Evolutionary conservation across 2,329 filamentous ascomycete species (phyloP), one percentile per base, ranked within the genome.

Genomic region (Aspergillus flavus): DNA sequence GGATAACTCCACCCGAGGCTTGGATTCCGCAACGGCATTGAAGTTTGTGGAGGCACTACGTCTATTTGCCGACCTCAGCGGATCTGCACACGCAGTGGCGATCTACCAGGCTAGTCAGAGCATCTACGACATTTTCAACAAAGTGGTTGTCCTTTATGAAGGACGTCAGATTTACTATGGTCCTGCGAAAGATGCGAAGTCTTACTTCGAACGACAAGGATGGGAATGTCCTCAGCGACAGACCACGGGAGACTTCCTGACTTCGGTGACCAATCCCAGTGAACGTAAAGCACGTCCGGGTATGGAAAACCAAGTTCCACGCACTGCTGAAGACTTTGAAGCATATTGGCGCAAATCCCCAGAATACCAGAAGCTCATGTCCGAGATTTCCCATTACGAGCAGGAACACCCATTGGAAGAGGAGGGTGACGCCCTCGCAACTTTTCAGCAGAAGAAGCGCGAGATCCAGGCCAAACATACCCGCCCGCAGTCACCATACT

Each of bases 161-260:
- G 91, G 91, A 0, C 84, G 87, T 0, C 85, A 92, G 71, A 92
- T 94, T 69, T 94, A 87, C 79, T 93, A 88, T 66, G 91, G 91
- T 0, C 83, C 85, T 0, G 84, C 86, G 0, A 70, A 70, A 2
- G 74, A 80, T 1, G 91, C 90, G 0, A 87, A 85, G 65, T 72
- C 71, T 0, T 93, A 86, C 76, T 93, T 93, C 64, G 86, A 90
- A 69, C 78, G 82, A 3, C 84, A 89, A 73, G 91, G 91, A 21
- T 93, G 87, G 83, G 73, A 83, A 36, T 91, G 89, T 65, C 88
- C 89, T 0, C 73, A 83, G 2, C 83, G 89, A 5, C 88, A 91
- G 71, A 91, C 88, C 0, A 89, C 86, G 0, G 87, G 84, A 6
- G 89, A 91, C 70, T 91, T 91, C 71, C 78, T 91, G 11, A 91